Base-by-base conservation (phyloP, 257 asterid species). In the Phtheirospermum japonicum region DNA sequence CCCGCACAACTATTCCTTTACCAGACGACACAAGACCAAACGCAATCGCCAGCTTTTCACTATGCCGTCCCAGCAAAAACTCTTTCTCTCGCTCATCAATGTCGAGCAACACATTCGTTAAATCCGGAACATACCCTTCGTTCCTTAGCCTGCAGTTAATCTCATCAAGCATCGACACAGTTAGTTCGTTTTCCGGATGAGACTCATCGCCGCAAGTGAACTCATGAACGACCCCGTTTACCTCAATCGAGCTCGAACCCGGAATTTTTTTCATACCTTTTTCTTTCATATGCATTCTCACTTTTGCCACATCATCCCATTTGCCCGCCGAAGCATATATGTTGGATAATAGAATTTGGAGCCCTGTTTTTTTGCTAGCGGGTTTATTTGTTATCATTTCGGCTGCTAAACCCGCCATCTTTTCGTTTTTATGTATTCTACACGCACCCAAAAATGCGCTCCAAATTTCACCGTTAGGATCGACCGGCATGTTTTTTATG, bases 11-110 rank as follows among this genome's bases (percentile, higher is more conserved):
- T 46, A 52, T 49, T 51, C 75, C 80, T 9, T 40, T 59, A 6
- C 68, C 67, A 4, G 82, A 71, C 18, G 79, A 73, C 45, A 78
- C 31, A 45, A 83, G 81, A 53, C 83, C 83, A n/a, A 14, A 79
- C 4, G 87, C 87, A 14, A 80, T 72, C 50, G 90, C 87, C 6
- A 64, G 54, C 79, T 80, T 83, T 69, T 80, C 87, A 34, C 87
- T 78, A 37, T 78, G 90, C 51, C 83, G 71, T 50, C 76, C 53
- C 12, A 80, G 85, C 79, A 76, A 66, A 63, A 76, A 69, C 13
- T 66, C 81, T 51, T 80, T 83, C 73, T 83, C 90, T 45, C 34
- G 65, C 51, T 78, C 81, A 36, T 76, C 82, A 17, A 74, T 33
- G 39, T 80, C 80, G 0, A 76, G 43, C 78, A 83, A 55, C 28